phyloP scores from a whole-genome alignment of 169 alveolate species.

The Neospora caninum region DNA sequence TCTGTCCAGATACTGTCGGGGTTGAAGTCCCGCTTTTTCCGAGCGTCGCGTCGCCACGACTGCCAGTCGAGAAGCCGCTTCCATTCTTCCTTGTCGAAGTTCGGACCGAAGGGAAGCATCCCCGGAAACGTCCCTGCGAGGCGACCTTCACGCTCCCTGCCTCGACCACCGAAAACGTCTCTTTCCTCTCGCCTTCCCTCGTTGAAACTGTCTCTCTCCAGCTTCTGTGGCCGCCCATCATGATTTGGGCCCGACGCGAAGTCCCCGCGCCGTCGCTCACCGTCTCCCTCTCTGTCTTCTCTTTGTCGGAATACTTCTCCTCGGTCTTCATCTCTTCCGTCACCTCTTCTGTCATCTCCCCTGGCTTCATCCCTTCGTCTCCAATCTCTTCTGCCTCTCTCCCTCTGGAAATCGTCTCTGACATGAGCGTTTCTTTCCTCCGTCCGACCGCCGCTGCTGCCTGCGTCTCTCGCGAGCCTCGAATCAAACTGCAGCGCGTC shows the following conservation, averaged over 20 bases:
- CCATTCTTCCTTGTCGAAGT: not conserved
- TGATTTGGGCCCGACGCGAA: too few species aligned
- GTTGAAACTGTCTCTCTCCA: not conserved
- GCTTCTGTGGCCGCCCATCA: too few species aligned
- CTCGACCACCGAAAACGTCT: not conserved
- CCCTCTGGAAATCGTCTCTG: too few species aligned
- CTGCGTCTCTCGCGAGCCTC: too few species aligned
- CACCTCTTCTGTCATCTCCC: not conserved
- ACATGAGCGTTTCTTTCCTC: too few species aligned
- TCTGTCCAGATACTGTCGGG: conserved; percentile 1
- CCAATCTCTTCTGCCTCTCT: too few species aligned
- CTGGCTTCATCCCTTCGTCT: not conserved
- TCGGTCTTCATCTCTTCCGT: too few species aligned
- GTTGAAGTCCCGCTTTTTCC: not conserved
- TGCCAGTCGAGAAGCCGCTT: conserved; percentile 21
- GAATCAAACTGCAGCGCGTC: too few species aligned
- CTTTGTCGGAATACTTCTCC: too few species aligned
- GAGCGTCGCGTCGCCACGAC: not conserved
- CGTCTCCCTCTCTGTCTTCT: too few species aligned
- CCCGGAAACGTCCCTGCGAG: conserved; percentile 2
- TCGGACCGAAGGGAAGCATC: not conserved
- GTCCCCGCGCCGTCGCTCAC: too few species aligned
- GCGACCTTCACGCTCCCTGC: not conserved
- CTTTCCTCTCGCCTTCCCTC: not conserved
- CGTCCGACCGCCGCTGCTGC: too few species aligned